Conservation (phyloP, 306 rosid species). For the Luffa aegyptiaca region DNA sequence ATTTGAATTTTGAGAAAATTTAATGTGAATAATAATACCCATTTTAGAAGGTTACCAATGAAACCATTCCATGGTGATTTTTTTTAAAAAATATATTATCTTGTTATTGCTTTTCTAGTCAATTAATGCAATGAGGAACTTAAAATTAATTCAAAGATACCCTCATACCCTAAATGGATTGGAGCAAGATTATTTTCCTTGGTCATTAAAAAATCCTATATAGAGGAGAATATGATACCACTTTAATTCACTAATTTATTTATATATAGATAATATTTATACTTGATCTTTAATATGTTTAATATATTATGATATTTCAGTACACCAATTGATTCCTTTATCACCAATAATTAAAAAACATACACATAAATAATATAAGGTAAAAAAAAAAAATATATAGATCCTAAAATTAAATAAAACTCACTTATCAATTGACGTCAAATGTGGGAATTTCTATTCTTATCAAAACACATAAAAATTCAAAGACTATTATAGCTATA, state of each 20-base stretch:
- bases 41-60: neutral
- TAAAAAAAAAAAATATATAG: too few relatives aligned
- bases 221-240: neutral
- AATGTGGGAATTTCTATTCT: neutral
- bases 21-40: neutral
- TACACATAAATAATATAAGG: too few relatives aligned
- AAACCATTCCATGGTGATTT: neutral
- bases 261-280: too few relatives aligned
- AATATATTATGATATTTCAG: neutral
- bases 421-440: neutral
- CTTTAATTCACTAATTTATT: neutral
- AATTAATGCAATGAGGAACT: neutral
- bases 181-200: neutral
- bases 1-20: neutral
- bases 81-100: neutral
- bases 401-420: too few relatives aligned
- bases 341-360: neutral
- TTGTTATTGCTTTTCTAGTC: neutral
- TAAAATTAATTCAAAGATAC: neutral
- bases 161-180: neutral
- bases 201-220: neutral
- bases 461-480: neutral
- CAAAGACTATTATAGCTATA: neutral
- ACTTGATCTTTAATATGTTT: neutral
- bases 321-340: neutral